Evolutionary conservation across 179 eudicot genomes (phyloP).

Genomic region (Camellia oleifera): DNA sequence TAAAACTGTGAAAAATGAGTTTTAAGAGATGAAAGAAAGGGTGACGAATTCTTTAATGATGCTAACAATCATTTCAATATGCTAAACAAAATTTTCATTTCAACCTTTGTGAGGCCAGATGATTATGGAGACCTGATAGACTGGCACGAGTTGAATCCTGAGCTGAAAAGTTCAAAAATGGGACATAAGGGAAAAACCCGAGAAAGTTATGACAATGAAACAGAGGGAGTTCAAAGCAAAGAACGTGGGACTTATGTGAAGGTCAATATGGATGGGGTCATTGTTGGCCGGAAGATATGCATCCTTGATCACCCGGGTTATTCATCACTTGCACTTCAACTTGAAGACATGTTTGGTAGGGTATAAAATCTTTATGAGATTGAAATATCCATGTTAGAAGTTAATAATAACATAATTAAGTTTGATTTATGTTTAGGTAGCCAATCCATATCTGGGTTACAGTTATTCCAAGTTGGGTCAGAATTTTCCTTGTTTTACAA

Average conservation of each 20-base stretch:
- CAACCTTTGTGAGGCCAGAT: constrained; percentile 22
- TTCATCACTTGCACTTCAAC: constrained; percentile 51
- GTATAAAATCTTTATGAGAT: background rate
- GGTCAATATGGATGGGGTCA: constrained; percentile 80
- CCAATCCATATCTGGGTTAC: constrained; percentile 44
- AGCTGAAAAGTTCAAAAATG: constrained; percentile 23
- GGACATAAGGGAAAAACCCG: constrained; percentile 22
- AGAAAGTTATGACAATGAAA: constrained; percentile 33
- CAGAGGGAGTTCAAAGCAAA: constrained; percentile 57
- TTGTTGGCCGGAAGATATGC: constrained; percentile 75
- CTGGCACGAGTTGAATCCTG: constrained; percentile 38
- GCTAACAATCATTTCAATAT: background rate
- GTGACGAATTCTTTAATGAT: too few species aligned
- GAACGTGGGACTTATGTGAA: constrained; percentile 54
- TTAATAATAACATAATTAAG: background rate
- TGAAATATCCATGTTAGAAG: background rate
- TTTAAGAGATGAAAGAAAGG: too few species aligned
- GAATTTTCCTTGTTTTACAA: constrained; percentile 58
- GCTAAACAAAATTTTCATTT: background rate
- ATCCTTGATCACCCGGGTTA: constrained; percentile 48
- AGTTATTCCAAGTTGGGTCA: constrained; percentile 54
- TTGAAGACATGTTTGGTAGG: constrained; percentile 84
- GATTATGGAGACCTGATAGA: constrained; percentile 43
- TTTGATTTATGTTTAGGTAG: constrained; percentile 37
- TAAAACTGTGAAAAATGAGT: too few species aligned